Conservation (phyloP, 2,329 filamentous ascomycete species). For the Ascochyta rabiei region DNA sequence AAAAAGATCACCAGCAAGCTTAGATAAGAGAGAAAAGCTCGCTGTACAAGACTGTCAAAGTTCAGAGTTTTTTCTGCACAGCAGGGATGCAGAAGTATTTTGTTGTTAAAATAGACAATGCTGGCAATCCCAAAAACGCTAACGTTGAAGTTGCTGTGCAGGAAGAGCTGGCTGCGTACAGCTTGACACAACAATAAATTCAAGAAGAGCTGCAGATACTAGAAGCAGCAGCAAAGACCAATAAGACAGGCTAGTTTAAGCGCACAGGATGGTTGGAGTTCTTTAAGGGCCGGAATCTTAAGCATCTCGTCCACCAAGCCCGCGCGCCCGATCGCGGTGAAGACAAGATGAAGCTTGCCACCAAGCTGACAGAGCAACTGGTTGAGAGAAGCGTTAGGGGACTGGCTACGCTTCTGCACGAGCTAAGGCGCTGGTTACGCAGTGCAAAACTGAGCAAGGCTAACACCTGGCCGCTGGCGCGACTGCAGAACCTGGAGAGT, state of each 20-base stretch:
- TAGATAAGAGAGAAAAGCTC: neutral
- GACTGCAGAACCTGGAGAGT: neutral
- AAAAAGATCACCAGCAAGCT: neutral
- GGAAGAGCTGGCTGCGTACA: neutral
- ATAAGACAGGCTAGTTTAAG: neutral
- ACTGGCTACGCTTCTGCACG: neutral
- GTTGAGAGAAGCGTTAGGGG: neutral
- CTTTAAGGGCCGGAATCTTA: neutral
- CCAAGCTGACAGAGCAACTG: neutral
- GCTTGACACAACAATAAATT: neutral
- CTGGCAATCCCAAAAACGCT: no score
- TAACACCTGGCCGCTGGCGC: neutral
- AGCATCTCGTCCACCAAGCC: neutral
- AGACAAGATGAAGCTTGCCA: neutral
- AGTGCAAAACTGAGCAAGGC: neutral
- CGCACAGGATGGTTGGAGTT: neutral
- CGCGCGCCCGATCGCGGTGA: neutral
- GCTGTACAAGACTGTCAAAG: neutral
- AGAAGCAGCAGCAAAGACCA: neutral
- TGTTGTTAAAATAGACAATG: neutral
- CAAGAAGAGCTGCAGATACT: neutral
- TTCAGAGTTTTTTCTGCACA: neutral
- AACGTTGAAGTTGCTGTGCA: no score
- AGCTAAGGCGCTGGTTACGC: neutral
- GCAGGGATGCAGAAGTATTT: neutral